Evolutionary conservation across 1,284 basidiomycete species (phyloP), one percentile per base, ranked within the genome.

Genomic region (Takashimella tepidaria): DNA sequence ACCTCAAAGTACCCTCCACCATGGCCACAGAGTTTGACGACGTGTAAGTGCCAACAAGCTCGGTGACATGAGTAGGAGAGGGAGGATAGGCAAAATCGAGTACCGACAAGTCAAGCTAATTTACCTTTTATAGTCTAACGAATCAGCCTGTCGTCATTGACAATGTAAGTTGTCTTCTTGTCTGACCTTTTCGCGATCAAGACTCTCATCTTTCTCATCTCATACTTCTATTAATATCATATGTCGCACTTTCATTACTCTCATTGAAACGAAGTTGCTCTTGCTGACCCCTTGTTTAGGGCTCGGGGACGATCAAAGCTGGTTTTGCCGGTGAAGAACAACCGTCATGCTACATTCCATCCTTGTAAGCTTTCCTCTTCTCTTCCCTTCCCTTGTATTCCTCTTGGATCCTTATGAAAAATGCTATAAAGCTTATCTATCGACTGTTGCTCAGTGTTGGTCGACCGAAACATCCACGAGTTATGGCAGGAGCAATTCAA

Each of bases 281-380:
- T n/a, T n/a, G 50, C 54, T 49, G 25, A 60, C 42, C 41, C 16
- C 20, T 47, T 54, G 10, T 57, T 44, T 69, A 97, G 91, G 93
- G 93, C 61, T 95, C 92, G 54, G 93, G 93, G 26, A 92, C 90
- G 20, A 93, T 97, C 76, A 98, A 97, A 77, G 93, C 92, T 59
- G 92, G 92, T 44, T 98, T 98, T 74, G 93, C 93, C 57, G 93
- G 93, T 45, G 88, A 96, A 76, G 93, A 97, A 77, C 91, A 95
- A 74, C 93, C 93, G 42, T 92, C 93, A 82, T 95, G 91, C 72
- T 97, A 93, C 82, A 97, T 97, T 68, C 92, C 93, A 53, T 95
- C 91, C 57, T 96, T 92, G 92, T 96, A 78, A 79, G 91, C 50
- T 25, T 22, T 48, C 37, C 20, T 20, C 12, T 27, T 25, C 8